phyloP scores from a whole-genome alignment of 768 basidiomycete genomes.

The Rhizopogon salebrosus region DNA sequence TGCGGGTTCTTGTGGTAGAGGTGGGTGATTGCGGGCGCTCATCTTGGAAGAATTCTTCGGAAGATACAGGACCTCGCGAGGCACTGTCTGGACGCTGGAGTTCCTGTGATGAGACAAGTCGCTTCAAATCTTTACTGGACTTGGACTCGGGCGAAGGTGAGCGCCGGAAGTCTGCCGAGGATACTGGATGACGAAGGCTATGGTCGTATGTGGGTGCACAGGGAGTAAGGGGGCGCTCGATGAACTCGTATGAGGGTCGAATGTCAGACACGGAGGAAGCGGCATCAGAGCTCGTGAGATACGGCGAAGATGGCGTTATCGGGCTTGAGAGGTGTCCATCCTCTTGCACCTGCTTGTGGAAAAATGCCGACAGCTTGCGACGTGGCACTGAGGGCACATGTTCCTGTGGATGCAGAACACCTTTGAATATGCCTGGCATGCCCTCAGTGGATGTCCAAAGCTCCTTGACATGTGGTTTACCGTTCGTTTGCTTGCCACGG shows the following conservation, averaged over 20 bases:
- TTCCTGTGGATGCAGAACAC: slow-evolving; percentile 2
- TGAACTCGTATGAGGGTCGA: slow-evolving; percentile 1
- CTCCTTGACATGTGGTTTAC: slow-evolving; percentile 37
- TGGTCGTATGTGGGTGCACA: slow-evolving; percentile 14
- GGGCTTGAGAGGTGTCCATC: slow-evolving; percentile 12
- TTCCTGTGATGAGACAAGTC: background rate
- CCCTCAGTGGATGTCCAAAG: slow-evolving; percentile 26
- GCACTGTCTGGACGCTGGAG: background rate
- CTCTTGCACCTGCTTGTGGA: slow-evolving; percentile 16
- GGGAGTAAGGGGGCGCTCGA: slow-evolving; percentile 6
- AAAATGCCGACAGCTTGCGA: slow-evolving; percentile 23
- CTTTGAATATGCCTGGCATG: slow-evolving; percentile 22
- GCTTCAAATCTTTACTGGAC: background rate
- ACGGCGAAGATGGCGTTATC: slow-evolving; percentile 7
- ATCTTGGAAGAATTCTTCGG: slow-evolving; percentile 2
- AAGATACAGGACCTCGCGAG: slow-evolving; percentile 3
- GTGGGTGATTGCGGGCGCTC: slow-evolving; percentile 29
- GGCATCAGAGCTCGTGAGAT: slow-evolving; percentile 19
- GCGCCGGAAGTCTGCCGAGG: slow-evolving; percentile 1
- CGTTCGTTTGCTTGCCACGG: slow-evolving; percentile 25
- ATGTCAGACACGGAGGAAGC: slow-evolving; percentile 15
- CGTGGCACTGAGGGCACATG: slow-evolving; percentile 20
- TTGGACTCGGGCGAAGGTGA: background rate
- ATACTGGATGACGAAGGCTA: slow-evolving; percentile 5
- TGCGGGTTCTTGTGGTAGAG: slow-evolving; percentile 24